Evolutionary conservation across 192 early-diverging fungal species (phyloP), one percentile per base, ranked within the genome.

Genomic region (Linnemannia elongata): DNA sequence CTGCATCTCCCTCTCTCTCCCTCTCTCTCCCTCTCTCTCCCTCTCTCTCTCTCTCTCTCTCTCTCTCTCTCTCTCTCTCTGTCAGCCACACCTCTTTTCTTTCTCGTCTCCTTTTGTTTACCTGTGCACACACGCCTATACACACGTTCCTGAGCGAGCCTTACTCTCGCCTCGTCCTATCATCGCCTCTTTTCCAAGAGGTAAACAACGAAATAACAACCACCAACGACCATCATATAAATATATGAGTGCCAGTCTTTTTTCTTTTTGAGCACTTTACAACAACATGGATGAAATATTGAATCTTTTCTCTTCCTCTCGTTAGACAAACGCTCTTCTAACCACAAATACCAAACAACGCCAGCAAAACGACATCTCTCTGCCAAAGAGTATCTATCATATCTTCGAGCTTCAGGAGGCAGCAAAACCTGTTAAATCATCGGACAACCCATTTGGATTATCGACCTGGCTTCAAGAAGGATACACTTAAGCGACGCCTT

Each of bases 381-480:
- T 10, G 22, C 8, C 24, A n/a, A 24, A 55, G 24, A 22, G 22
- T 15, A 6, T 55, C 54, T 20, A 4, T 27, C 55, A 7, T 10
- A 52, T 52, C 49, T 5, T 52, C 49, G 17, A 52, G 27, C 24
- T 8, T 66, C 60, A 66, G 30, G 30, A 66, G 60, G 27, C 10
- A 33, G 60, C n/a, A n/a, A n/a, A n/a, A 15, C 12, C 35, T 66
- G 10, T 66, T 13, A 30, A 1, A 33, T 45, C 60, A 66, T 33
- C 30, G 30, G 60, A 66, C 60, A 63, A 63, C 57, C 57, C 57
- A 63, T 12, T 63, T 7, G 60, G 27, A 66, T 10, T 76, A 24
- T 76, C 75, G 75, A 15, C 75, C 57, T 76, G 75, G 75, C 55
- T 76, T 76, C 57, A 42, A 63, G n/a, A 76, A 60, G 75, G 57